Base-by-base conservation (phyloP, 2,329 filamentous ascomycete genomes). In the Amesomyces nigricolor region DNA sequence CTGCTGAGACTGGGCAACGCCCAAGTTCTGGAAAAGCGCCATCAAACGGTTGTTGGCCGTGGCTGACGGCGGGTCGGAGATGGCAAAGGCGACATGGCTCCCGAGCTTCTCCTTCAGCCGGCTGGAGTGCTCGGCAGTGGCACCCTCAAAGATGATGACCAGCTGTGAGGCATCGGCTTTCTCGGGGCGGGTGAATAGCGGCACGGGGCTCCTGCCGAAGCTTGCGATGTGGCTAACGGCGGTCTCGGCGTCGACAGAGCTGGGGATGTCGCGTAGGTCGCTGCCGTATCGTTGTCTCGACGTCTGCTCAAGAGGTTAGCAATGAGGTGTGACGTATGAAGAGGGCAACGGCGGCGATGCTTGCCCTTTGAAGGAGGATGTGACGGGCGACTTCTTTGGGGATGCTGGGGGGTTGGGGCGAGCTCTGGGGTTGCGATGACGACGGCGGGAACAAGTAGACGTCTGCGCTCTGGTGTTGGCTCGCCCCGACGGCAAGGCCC, bases 71-170 rank as follows among this genome's bases (percentile, higher is more conserved):
- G 73, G 71, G 47, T 76, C 76, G 35, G 68, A 65, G 56, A 78
- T 75, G 6, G 71, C 73, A 57, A 85, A 85, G 1, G 77, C 71
- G 10, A 76, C 75, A 26, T 72, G 66, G 19, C 72, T 63, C 11
- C 64, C 62, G 49, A 77, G 69, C 7, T 75, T 71, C n/a, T 73
- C 69, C 54, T 75, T 71, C 22, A 79, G 53, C 40, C 66, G 61
- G 49, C 68, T 62, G 50, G 75, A 71, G 46, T 78, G 75, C 42
- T 73, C 65, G 14, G 71, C 62, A 16, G 73, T 76, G 69, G 79
- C 72, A 64, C 83, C 81, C 65, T 85, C 78, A 49, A 86, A 71
- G 62, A 82, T 68, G 50, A 86, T 70, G 26, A 87, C 70, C 39
- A 87, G 74, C 68, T 88, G 83, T 51, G 70, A 73, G 5, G 76